These are phyloP conservation scores for Cercospora sp. DNA, from an alignment of 2,329 filamentous ascomycete genomes.

Conservation along the genomic window DNA sequence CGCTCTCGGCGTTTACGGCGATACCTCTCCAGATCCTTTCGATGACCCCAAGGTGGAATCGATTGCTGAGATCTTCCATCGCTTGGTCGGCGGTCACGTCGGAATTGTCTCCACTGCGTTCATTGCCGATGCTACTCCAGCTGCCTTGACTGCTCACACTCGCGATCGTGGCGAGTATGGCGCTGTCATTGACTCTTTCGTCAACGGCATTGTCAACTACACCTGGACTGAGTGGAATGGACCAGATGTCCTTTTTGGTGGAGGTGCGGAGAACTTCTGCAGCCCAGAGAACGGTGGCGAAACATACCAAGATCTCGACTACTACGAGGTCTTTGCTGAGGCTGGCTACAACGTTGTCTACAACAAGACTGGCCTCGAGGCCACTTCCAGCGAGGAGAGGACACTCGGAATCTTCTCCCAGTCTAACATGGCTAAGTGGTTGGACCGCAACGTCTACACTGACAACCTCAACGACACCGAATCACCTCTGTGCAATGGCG, in stretches of 20 bases:
- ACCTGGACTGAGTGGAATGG: slow-evolving; percentile 74
- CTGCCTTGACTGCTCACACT: slow-evolving; percentile 71
- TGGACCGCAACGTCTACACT: slow-evolving; percentile 79
- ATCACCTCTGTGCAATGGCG: slow-evolving; percentile 64
- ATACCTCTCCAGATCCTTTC: slow-evolving; percentile 70
- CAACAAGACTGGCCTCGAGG: slow-evolving; percentile 70
- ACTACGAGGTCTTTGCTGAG: slow-evolving; percentile 68
- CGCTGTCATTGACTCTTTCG: slow-evolving; percentile 71
- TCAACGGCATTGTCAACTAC: slow-evolving; percentile 76
- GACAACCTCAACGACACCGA: slow-evolving; percentile 68
- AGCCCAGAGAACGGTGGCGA: slow-evolving; percentile 53
- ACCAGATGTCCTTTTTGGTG: slow-evolving; percentile 76
- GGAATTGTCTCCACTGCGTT: slow-evolving; percentile 75
- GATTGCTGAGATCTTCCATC: slow-evolving; percentile 74
- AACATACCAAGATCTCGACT: slow-evolving; percentile 71
- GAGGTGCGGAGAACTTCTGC: slow-evolving; percentile 79
- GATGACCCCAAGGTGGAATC: slow-evolving; percentile 87
- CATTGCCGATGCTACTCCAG: slow-evolving; percentile 79
- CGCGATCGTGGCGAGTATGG: slow-evolving; percentile 68
- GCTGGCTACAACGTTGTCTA: slow-evolving; percentile 69
- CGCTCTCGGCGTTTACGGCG: slow-evolving; percentile 76
- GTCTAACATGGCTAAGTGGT: slow-evolving; percentile 74
- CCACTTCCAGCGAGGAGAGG: slow-evolving; percentile 58
- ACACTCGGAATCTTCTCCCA: slow-evolving; percentile 77
- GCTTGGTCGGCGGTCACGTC: slow-evolving; percentile 62